A percentile compares a stretch with the other conserved stretches of the same genome.
Conservation (phyloP, 345 rosid genomes). For the Crucihimalaya himalaica region DNA sequence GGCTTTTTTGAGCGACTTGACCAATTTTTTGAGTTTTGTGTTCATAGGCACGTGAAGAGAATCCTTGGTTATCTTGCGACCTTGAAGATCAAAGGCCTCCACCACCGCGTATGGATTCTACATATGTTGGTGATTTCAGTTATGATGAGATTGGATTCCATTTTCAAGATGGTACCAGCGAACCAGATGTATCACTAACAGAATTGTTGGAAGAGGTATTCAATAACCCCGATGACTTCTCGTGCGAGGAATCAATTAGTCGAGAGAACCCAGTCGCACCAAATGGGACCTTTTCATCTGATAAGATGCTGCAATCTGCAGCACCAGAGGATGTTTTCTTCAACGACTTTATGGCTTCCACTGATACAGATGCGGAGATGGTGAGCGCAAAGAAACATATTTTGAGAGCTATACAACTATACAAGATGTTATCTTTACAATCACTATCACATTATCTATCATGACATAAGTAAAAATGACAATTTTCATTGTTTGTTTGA, state of each 20-base stretch:
- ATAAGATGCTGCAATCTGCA: conserved; percentile 8
- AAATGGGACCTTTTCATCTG: conserved; percentile 34
- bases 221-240: conserved; percentile 47
- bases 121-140: conserved; percentile 66
- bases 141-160: conserved; percentile 41
- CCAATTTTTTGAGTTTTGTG: not conserved
- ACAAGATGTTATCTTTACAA: not conserved
- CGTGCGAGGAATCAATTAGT: conserved; percentile 40
- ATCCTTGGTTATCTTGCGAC: conserved; percentile 44
- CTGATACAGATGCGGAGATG: conserved; percentile 38
- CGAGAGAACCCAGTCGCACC: conserved; percentile 34
- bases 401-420: not conserved
- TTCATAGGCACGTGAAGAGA: conserved; percentile 1
- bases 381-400: conserved; percentile 23
- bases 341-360: not conserved
- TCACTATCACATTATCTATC: not conserved
- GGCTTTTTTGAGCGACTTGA: not conserved
- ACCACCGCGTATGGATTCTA: conserved; percentile 44
- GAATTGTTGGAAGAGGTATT: conserved; percentile 54
- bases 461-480: not conserved
- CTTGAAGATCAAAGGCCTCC: conserved; percentile 44
- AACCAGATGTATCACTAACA: conserved; percentile 50
- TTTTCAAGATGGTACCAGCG: conserved; percentile 60
- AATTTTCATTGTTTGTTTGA: not conserved
- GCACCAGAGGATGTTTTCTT: conserved; percentile 27